A percentile compares a stretch with the other conserved stretches of the same genome.
Conservation (phyloP, 1,284 basidiomycete species). For the Austroboletus novae-zelandiae region DNA sequence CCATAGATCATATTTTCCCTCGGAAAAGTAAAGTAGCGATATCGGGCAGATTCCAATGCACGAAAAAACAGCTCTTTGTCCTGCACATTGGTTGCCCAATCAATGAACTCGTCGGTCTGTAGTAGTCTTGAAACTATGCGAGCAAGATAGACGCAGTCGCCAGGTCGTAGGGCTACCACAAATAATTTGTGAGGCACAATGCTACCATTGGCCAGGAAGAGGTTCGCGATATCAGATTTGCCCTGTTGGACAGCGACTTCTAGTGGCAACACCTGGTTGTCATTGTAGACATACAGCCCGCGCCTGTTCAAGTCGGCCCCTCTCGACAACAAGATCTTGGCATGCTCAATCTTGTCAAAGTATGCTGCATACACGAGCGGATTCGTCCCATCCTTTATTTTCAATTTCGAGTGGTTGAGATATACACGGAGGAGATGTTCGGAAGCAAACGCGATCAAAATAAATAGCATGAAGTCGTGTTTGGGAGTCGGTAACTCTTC, state of each 20-base stretch:
- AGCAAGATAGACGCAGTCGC: fast-evolving
- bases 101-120: constrained; percentile 11
- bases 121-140: not conserved
- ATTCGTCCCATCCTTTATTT: constrained; percentile 9
- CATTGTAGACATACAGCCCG: not conserved
- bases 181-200: constrained; percentile 7
- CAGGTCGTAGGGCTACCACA: not conserved
- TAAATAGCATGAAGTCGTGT: constrained; percentile 10
- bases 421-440: not conserved
- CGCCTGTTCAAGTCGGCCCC: not conserved
- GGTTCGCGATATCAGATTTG: not conserved
- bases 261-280: constrained; percentile 2
- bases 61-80: not conserved
- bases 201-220: constrained; percentile 10
- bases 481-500: not conserved
- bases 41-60: not conserved
- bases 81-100: constrained; percentile 1
- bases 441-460: constrained; percentile 6
- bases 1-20: no score
- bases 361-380: constrained; percentile 10
- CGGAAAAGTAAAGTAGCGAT: not conserved
- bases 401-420: not conserved
- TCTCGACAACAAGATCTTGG: constrained; percentile 1
- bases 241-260: not conserved
- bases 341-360: not conserved